Evolutionary conservation across 2,329 filamentous ascomycete genomes (phyloP).

Genomic region (Fusarium pseudocircinatum): DNA sequence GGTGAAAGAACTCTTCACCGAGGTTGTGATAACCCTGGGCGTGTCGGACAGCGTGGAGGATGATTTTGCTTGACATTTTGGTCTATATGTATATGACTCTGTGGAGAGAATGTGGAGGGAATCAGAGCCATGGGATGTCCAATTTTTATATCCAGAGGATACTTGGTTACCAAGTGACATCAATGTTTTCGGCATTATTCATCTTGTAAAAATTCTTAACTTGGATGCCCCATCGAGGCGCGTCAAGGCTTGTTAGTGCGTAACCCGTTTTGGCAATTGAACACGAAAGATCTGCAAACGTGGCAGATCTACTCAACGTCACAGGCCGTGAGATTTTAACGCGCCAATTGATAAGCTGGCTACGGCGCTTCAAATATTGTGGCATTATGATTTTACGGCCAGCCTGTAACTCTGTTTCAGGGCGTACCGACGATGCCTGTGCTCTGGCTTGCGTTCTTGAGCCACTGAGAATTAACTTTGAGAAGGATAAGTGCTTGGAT

Average conservation of each 20-base stretch:
- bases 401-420: background rate
- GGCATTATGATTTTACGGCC: background rate
- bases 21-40: conserved; percentile 33
- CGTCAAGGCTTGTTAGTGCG: conserved; percentile 3
- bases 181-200: conserved; percentile 6
- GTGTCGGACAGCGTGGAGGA: conserved; percentile 28
- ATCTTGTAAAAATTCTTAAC: background rate
- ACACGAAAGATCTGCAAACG: conserved; percentile 23
- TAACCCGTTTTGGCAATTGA: conserved; percentile 20
- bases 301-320: conserved; percentile 8
- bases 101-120: background rate
- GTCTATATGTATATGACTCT: background rate
- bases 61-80: conserved; percentile 18
- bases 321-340: conserved; percentile 5
- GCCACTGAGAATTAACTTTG: background rate
- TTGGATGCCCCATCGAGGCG: conserved; percentile 9
- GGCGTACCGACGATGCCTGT: background rate
- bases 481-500: background rate
- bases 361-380: background rate
- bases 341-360: background rate
- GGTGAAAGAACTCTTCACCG: conserved; percentile 30
- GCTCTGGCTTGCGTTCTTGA: background rate
- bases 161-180: background rate
- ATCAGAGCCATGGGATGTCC: background rate
- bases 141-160: background rate